A percentile compares a stretch with the other conserved stretches of the same genome.
Conservation (phyloP, 306 rosid species). For the Cucurbita ficifolia region DNA sequence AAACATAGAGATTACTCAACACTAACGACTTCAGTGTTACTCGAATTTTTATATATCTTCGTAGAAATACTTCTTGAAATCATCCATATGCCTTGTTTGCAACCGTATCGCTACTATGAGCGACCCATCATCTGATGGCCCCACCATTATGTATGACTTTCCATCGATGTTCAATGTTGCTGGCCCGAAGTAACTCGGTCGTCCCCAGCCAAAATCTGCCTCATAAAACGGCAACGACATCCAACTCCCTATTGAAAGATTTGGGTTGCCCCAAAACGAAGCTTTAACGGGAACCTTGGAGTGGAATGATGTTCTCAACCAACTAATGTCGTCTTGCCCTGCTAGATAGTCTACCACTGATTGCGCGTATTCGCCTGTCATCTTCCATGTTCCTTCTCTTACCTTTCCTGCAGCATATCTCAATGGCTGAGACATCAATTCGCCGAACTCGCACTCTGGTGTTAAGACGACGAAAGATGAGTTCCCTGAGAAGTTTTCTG, state of each 20-base stretch:
- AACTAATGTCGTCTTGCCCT: conserved; percentile 21
- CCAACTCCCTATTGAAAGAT: conserved; percentile 41
- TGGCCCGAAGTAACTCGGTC: conserved; percentile 33
- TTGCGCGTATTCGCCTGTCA: conserved; percentile 25
- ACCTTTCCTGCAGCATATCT: conserved; percentile 39
- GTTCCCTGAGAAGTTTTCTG: conserved; percentile 38
- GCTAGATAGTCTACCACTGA: conserved; percentile 25
- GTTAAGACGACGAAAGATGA: conserved; percentile 26
- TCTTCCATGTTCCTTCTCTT: conserved; percentile 39
- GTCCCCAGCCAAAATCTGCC: conserved; percentile 61
- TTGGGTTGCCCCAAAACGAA: conserved; percentile 11
- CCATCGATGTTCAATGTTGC: conserved; percentile 37
- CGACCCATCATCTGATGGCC: conserved; percentile 31
- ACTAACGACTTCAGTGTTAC: no score
- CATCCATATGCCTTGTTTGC: conserved; percentile 33
- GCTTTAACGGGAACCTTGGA: conserved; percentile 10
- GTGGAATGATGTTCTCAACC: conserved; percentile 3
- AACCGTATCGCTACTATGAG: conserved; percentile 27
- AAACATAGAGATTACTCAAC: not conserved
- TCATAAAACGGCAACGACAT: conserved; percentile 35
- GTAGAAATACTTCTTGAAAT: conserved; percentile 35
- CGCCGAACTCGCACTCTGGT: conserved; percentile 30
- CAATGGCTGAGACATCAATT: conserved; percentile 29
- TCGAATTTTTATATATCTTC: not conserved
- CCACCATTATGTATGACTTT: conserved; percentile 20